Conservation (phyloP, 1,139 yeast species). For the Candida neerlandica region DNA sequence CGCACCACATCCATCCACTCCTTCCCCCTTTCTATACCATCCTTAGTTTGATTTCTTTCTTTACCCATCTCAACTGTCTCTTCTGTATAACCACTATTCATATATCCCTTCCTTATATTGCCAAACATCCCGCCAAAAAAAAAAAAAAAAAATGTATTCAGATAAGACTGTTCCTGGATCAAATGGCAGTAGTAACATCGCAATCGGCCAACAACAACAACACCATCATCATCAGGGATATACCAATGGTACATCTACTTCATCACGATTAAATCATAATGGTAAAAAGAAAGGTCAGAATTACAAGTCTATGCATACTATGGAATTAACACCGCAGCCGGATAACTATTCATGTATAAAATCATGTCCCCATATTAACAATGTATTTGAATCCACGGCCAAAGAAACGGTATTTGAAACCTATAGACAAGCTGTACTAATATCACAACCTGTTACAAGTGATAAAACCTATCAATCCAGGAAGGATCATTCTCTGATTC, state of each 20-base stretch:
- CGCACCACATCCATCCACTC: no score
- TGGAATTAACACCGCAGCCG: constrained; percentile 14
- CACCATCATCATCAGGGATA: neutral
- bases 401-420: constrained; percentile 57
- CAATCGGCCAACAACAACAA: neutral
- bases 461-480: constrained; percentile 25
- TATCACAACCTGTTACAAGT: constrained; percentile 34
- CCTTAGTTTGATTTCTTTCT: no score
- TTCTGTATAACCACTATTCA: neutral
- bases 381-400: constrained; percentile 57
- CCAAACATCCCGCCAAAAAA: neutral
- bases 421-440: constrained; percentile 59
- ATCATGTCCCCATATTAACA: constrained; percentile 57
- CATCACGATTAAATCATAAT: no score
- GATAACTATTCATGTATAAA: constrained; percentile 35
- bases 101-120: neutral
- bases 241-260: neutral
- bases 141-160: constrained; percentile 1
- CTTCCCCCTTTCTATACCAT: no score
- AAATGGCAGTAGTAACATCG: constrained; percentile 3
- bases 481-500: constrained; percentile 36
- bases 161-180: constrained; percentile 7
- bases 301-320: neutral
- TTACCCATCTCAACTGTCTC: no score
- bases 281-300: neutral